phyloP scores from a whole-genome alignment of 192 early-diverging fungal genomes.

The Entomortierella beljakovae region DNA sequence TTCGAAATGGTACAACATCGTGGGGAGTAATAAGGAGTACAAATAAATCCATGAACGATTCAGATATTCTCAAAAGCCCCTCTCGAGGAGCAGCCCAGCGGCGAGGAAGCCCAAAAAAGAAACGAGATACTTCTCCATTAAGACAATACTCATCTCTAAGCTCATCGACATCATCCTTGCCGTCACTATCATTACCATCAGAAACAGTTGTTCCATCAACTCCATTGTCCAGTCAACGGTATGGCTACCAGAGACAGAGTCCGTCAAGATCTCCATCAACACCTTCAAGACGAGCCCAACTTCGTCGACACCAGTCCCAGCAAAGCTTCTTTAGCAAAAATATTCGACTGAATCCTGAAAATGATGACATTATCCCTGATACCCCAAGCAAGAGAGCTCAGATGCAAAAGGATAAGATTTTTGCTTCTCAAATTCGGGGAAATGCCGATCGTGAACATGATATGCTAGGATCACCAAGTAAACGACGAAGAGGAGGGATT shows the following conservation, averaged over 20 bases:
- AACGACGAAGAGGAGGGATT: slow-evolving; percentile 13
- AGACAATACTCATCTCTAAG: not conserved
- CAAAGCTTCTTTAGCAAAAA: not conserved
- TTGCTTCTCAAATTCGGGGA: slow-evolving; percentile 35
- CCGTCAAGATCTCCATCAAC: slow-evolving; percentile 3
- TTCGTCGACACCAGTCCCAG: slow-evolving; percentile 12
- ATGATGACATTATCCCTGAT: not conserved
- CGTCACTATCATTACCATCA: not conserved
- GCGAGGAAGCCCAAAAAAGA: not conserved
- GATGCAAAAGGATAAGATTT: slow-evolving; percentile 8
- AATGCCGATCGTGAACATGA: not conserved
- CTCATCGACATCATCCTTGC: not conserved
- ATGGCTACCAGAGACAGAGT: not conserved
- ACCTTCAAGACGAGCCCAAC: slow-evolving; percentile 6
- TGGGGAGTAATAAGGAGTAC: slow-evolving; percentile 30
- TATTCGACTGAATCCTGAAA: not conserved
- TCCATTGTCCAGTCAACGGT: not conserved
- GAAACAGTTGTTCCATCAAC: slow-evolving; percentile 19
- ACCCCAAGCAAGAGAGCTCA: slow-evolving; percentile 17
- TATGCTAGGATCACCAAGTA: slow-evolving; percentile 7
- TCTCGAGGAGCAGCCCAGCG: not conserved
- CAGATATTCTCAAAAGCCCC: slow-evolving; percentile 10
- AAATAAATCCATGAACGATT: not conserved
- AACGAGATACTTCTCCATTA: slow-evolving; percentile 1
- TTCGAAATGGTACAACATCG: slow-evolving; percentile 27